Percentiles rank a stretch among this genome's conserved stretches.
These are phyloP conservation scores for Aureobasidium zeae DNA, from an alignment of 2,329 filamentous ascomycete genomes.

Conservation along the genomic window DNA sequence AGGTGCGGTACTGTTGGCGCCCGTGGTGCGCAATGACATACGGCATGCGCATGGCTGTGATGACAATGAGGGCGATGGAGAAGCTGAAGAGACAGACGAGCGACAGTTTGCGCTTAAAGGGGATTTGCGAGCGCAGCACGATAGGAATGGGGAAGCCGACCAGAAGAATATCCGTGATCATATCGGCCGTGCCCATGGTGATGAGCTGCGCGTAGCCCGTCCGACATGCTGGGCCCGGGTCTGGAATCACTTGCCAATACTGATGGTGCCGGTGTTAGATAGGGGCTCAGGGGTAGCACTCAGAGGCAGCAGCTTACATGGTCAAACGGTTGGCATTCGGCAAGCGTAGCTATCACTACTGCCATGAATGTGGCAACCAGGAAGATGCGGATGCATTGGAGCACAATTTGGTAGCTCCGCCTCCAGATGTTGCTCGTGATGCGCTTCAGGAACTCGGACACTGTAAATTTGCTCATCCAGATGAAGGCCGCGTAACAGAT, in stretches of 20 bases:
- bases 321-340: conserved; percentile 61
- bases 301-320: conserved; percentile 23
- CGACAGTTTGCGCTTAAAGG: conserved; percentile 65
- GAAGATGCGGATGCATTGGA: conserved; percentile 65
- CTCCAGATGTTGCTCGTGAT: conserved; percentile 77
- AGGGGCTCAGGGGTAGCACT: too few relatives aligned
- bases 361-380: conserved; percentile 70
- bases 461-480: conserved; percentile 84
- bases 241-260: conserved; percentile 55
- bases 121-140: conserved; percentile 70
- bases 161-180: conserved; percentile 79
- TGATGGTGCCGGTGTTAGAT: neutral
- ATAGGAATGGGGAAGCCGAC: conserved; percentile 85
- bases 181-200: conserved; percentile 81
- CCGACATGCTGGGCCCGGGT: conserved; percentile 77
- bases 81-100: conserved; percentile 74
- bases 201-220: conserved; percentile 80
- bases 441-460: conserved; percentile 84
- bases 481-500: conserved; percentile 85
- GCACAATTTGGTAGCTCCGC: conserved; percentile 59
- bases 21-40: conserved; percentile 62
- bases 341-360: conserved; percentile 69
- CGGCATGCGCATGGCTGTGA: conserved; percentile 74
- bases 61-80: conserved; percentile 67
- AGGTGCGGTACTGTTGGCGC: conserved; percentile 75